These are phyloP conservation scores for Micractinium conductrix DNA, from an alignment of 139 green algal genomes.

Conservation along the genomic window DNA sequence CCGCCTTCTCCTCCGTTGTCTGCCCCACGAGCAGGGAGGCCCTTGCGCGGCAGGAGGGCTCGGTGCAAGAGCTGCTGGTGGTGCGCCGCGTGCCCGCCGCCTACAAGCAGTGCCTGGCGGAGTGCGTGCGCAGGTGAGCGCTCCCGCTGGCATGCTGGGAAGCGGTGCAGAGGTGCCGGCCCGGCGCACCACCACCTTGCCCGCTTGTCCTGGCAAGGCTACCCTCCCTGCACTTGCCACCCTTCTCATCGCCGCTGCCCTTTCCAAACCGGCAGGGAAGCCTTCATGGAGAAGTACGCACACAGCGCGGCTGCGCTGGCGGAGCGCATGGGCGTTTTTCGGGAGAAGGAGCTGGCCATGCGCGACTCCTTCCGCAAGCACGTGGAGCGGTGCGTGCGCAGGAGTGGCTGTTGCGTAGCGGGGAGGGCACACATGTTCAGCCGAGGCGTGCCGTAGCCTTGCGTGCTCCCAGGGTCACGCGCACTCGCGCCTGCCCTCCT, in stretches of 20 bases:
- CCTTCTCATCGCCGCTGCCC: too few relatives aligned
- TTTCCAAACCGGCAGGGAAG: not conserved
- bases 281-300: slow-evolving; percentile 63
- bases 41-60: slow-evolving; percentile 25
- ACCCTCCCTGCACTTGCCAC: too few relatives aligned
- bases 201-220: too few relatives aligned
- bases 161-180: too few relatives aligned
- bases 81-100: slow-evolving; percentile 69
- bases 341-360: slow-evolving; percentile 72
- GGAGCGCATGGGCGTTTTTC: slow-evolving; percentile 74
- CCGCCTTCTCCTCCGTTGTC: too few relatives aligned
- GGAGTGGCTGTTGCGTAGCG: too few relatives aligned
- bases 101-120: slow-evolving; percentile 84
- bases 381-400: slow-evolving; percentile 52
- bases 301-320: slow-evolving; percentile 73
- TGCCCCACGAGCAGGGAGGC: slow-evolving; percentile 26
- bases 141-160: too few relatives aligned
- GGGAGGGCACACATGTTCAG: too few relatives aligned
- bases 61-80: slow-evolving; percentile 54
- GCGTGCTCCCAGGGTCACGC: too few relatives aligned
- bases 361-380: slow-evolving; percentile 65
- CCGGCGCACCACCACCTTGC: too few relatives aligned
- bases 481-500: not conserved
- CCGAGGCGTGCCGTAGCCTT: too few relatives aligned
- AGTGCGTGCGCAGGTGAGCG: slow-evolving; percentile 78